phyloP scores from a whole-genome alignment of 2,329 filamentous ascomycete genomes.

The Zymoseptoria passerinii region DNA sequence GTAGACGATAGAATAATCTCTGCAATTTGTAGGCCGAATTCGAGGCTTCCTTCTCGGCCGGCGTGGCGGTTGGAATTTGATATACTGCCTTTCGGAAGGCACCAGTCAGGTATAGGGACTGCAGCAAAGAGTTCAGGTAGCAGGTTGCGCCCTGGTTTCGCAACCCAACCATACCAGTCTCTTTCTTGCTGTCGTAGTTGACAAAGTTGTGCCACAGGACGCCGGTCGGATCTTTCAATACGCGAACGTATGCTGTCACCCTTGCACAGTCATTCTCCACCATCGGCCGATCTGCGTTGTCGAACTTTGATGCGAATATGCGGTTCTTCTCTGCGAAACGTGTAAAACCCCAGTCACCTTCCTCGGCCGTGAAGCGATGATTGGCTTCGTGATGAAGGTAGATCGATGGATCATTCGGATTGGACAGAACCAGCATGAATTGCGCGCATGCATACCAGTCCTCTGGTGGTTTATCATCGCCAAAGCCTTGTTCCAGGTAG shows the following conservation, averaged over 20 bases:
- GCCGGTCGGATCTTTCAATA: constrained; percentile 80
- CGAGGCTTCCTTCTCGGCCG: constrained; percentile 74
- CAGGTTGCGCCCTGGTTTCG: constrained; percentile 84
- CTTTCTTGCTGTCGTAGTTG: constrained; percentile 98
- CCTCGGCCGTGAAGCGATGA: constrained; percentile 91
- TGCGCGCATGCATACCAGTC: constrained; percentile 97
- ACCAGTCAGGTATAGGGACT: constrained; percentile 52
- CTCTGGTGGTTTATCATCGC: constrained; percentile 63
- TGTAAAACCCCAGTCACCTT: constrained; percentile 99
- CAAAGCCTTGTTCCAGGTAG: constrained; percentile 92
- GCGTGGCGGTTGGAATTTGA: constrained; percentile 84
- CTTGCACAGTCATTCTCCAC: constrained; percentile 70
- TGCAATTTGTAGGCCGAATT: constrained; percentile 74
- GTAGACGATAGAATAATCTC: constrained; percentile 86
- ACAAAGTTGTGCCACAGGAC: constrained; percentile 86
- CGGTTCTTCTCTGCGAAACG: constrained; percentile 80
- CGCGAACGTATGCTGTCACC: constrained; percentile 72
- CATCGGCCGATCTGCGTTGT: constrained; percentile 59
- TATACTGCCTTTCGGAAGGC: constrained; percentile 96
- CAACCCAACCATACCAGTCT: constrained; percentile 92
- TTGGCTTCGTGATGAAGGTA: constrained; percentile 71
- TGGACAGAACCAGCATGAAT: constrained; percentile 90
- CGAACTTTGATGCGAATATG: constrained; percentile 73
- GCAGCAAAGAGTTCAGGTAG: constrained; percentile 44
- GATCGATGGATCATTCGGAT: constrained; percentile 82